Evolutionary conservation across 106 monocot species (phyloP), one percentile per base, ranked within the genome.

Genomic region (Iris macrosiphon): DNA sequence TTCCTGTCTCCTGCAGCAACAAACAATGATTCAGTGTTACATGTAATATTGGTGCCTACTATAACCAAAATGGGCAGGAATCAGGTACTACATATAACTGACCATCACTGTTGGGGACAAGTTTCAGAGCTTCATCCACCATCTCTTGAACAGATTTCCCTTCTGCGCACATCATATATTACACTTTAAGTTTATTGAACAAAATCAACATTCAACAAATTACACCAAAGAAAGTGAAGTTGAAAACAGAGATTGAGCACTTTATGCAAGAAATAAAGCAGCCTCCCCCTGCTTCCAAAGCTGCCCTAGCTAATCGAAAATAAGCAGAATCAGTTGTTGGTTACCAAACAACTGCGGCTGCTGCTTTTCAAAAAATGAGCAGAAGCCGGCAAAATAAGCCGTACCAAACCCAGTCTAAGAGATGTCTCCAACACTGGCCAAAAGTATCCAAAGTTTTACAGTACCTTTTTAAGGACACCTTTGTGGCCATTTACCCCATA

Each of bases 131-230:
- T 80, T 96, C 86, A 75, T 86, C 62, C 39, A 96, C 96, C 96
- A 96, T 96, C 52, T 86, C 57, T 73, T 91, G 78, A 75, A 91
- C 90, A 48, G 90, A 91, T 61, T 91, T 91, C 17, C 90, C 90
- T 72, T 91, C 90, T 91, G 85, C 31, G 47, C 64, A 73, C 59
- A 53, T 15, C 25, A 37, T 34, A 26, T 47, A 44, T 44, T 4
- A 0, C 22, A 20, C 1, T 50, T 48, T 33, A 1, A 48, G 21
- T n/a, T 49, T 4, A 47, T 47, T 47, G 18, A 47, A 21, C 11
- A 20, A 62, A 16, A 45, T 33, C 19, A 45, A 21, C 5, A 1
- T 39, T 16, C 7, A 54, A 22, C 12, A 32, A 64, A 21, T 20
- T 49, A 33, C 38, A 12, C 49, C 9, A 30, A 32, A 8, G 19